phyloP scores from a whole-genome alignment of 2,329 filamentous ascomycete species.

The Xylaria sp. region DNA sequence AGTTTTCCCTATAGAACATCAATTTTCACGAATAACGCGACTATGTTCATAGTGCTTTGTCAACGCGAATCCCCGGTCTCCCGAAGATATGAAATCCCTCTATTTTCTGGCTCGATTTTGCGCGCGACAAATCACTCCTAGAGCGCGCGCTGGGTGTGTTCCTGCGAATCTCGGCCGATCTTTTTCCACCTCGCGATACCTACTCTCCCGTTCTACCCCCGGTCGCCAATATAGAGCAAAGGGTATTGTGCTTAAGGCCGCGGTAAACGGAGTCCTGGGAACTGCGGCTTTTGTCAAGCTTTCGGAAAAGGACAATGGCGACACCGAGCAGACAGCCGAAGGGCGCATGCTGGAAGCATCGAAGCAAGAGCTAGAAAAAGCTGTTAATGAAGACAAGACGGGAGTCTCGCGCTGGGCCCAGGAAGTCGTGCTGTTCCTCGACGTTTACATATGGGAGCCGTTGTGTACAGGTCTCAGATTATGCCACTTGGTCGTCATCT shows the following conservation, averaged over 20 bases:
- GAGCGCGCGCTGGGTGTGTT: constrained; percentile 23
- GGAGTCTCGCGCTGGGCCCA: constrained; percentile 65
- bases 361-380: constrained; percentile 75
- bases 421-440: constrained; percentile 68
- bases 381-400: constrained; percentile 65
- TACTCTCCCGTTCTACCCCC: constrained; percentile 13
- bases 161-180: constrained; percentile 26
- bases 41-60: constrained; percentile 18
- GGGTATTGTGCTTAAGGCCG: constrained; percentile 46
- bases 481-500: constrained; percentile 83
- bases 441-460: constrained; percentile 81
- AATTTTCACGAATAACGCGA: constrained; percentile 9
- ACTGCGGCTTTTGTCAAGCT: constrained; percentile 64
- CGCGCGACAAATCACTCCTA: constrained; percentile 44
- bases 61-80: constrained; percentile 10
- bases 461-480: constrained; percentile 88
- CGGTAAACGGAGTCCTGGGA: constrained; percentile 53
- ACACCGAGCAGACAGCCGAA: constrained; percentile 70
- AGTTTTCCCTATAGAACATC: background rate
- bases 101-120: constrained; percentile 50
- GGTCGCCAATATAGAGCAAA: constrained; percentile 28
- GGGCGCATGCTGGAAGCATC: constrained; percentile 86
- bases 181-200: constrained; percentile 31
- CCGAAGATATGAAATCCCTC: constrained; percentile 53
- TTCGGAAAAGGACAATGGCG: constrained; percentile 59